These are phyloP conservation scores for Elaeagnus macrophylla DNA, from an alignment of 306 rosid species.

Conservation along the genomic window DNA sequence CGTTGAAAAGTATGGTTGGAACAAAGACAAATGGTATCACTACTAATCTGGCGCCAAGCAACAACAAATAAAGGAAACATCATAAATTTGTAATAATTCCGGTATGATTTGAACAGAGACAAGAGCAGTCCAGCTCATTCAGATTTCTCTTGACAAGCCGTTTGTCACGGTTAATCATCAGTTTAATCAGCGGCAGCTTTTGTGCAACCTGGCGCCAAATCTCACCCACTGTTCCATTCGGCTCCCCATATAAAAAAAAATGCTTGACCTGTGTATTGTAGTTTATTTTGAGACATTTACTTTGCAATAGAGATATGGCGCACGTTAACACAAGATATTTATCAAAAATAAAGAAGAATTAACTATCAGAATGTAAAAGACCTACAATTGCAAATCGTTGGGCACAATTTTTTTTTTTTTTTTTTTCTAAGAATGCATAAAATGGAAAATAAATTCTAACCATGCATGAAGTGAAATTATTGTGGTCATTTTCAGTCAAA, in stretches of 20 bases:
- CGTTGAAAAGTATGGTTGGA: neutral
- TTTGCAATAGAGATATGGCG: no score
- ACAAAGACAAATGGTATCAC: neutral
- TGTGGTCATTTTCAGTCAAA: no score
- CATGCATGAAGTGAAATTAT: no score
- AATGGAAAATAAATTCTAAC: no score
- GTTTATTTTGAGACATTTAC: neutral
- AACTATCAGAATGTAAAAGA: no score
- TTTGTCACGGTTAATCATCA: slow-evolving; percentile 73
- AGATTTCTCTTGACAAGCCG: slow-evolving; percentile 48
- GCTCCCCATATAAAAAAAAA: slow-evolving; percentile 54
- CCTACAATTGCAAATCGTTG: no score
- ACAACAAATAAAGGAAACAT: neutral
- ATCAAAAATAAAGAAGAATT: no score
- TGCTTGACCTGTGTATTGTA: slow-evolving; percentile 56
- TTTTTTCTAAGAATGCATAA: no score
- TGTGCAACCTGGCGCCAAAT: slow-evolving; percentile 85
- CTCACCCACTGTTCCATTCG: slow-evolving; percentile 56
- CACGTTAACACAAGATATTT: no score
- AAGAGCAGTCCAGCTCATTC: slow-evolving; percentile 46
- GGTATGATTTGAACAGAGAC: slow-evolving; percentile 67
- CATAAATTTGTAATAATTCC: slow-evolving; percentile 14
- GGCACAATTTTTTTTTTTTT: no score
- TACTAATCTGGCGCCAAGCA: neutral
- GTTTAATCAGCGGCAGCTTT: slow-evolving; percentile 66